Base-by-base conservation (phyloP, 1,139 yeast genomes). In the Protomyces pachydermus region DNA sequence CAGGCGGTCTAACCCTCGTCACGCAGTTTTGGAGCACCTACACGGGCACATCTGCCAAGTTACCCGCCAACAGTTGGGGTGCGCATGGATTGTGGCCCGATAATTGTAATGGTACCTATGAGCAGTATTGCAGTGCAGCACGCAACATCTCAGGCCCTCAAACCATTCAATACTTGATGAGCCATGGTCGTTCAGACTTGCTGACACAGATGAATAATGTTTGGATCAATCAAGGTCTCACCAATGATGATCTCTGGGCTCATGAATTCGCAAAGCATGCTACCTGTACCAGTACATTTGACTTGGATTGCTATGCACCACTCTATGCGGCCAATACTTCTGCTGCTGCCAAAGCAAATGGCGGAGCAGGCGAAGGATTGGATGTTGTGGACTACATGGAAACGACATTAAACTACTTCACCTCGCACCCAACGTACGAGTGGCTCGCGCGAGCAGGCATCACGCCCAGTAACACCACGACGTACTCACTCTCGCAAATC, bases 251-350 rank as follows among this genome's bases (percentile, higher is more conserved):
- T 25, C 78, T 93, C 65, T 93, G 98, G 98, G 80, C 84, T 35
- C 98, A 93, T 74, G 98, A 93, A 75, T 93, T 83, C 80, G 91
- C 91, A 77, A 93, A 93, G 75, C 98, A 93, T 72, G 98, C 93
- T 3, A 91, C 97, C 10, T 52, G 55, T 16, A 32, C 42, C 9
- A 28, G 61, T 2, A 57, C 61, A 0, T 93, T 98, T 75, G 84
- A 91, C 77, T 82, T 85, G 46, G 91, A 97, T 0, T 78, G 91
- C 60, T 81, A 81, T 63, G 90, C 96, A 2, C 69, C 74, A 1
- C 93, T 98, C 73, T 90, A 89, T 73, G 66, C 70, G 12, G 75
- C 74, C 46, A 74, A 78, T 60, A 74, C 75, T 38, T 73, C 79
- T 65, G 75, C 83, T 4, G 50, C 48, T 34, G 48, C 50, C 71